Base-by-base conservation (phyloP, 805 yeast genomes). In the Lipomyces yamadae region DNA sequence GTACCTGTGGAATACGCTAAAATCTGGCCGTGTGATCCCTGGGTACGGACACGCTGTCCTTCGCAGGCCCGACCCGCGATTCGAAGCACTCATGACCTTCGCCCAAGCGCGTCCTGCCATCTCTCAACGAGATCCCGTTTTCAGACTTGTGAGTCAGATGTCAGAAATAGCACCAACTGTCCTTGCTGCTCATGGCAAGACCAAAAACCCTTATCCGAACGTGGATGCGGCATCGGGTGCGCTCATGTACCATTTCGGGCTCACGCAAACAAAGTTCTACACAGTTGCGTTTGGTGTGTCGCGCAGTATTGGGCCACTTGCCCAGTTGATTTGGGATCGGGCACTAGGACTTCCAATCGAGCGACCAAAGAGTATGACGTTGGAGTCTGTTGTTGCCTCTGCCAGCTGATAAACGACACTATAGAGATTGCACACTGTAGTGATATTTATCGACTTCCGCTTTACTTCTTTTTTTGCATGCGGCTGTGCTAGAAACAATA, bases 41-140 rank as follows among this genome's bases (percentile, higher is more conserved):
- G 96, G 96, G 69, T 90, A 90, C 81, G 96, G 96, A 58, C 96
- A 90, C 78, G 95, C 95, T 63, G 95, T 90, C 61, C 83, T 90
- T 78, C 84, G 96, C 80, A 86, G 85, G 83, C 87, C 94, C 60
- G 95, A 90, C 78, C 95, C 95, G 68, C 84, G 95, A 74, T 90
- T 86, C 81, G 82, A 84, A 64, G 94, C 93, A 66, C 88, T 87
- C 82, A 82, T 88, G 75, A 85, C 85, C 74, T 89, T 88, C 78
- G 92, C 88, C 62, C 80, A 83, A 74, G 75, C 78, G 58, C 80
- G 84, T 61, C 78, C 81, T 6, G 76, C 83, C 77, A 86, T 88
- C 81, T 82, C 85, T 34, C 29, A 37, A 62, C 81, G 84, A 74
- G 89, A 89, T 77, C 84, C 83, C 61, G 81, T 87, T 74, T 88